Percentiles rank a stretch among this genome's conserved stretches.
phyloP scores from a whole-genome alignment of 1,284 basidiomycete genomes.

The Ganoderma sinense region DNA sequence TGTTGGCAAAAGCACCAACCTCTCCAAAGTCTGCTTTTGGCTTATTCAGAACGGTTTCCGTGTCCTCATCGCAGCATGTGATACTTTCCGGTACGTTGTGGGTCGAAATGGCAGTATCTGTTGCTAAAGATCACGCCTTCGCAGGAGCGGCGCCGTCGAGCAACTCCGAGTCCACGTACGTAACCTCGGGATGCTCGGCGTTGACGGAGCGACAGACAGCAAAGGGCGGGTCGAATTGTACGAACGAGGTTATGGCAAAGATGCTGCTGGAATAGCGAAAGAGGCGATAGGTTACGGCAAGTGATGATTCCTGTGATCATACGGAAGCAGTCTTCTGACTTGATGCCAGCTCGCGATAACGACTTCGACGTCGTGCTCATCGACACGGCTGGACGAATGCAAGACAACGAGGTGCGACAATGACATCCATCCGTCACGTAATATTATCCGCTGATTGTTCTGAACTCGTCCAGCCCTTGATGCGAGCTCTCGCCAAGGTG shows the following conservation, averaged over 20 bases:
- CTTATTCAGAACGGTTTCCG: slow-evolving; percentile 93
- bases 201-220: slow-evolving; percentile 70
- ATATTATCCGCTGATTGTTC: slow-evolving; percentile 12
- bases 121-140: not conserved
- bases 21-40: slow-evolving; percentile 99
- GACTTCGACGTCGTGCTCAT: slow-evolving; percentile 95
- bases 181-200: slow-evolving; percentile 90
- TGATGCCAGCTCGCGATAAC: slow-evolving; percentile 74
- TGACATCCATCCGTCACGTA: slow-evolving; percentile 3
- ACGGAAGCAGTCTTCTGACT: slow-evolving; percentile 2
- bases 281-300: slow-evolving; percentile 92
- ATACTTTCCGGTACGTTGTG: slow-evolving; percentile 85
- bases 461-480: slow-evolving; percentile 70
- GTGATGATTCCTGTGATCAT: slow-evolving; percentile 30
- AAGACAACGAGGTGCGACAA: slow-evolving; percentile 88
- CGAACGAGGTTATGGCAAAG: slow-evolving; percentile 98
- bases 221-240: slow-evolving; percentile 90
- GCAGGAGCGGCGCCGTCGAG: slow-evolving; percentile 94
- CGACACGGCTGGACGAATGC: slow-evolving; percentile 98
- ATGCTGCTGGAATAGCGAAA: slow-evolving; percentile 96
- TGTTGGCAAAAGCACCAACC: slow-evolving; percentile 98
- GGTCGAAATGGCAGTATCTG: not conserved
- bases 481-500: slow-evolving; percentile 97
- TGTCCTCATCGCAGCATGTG: slow-evolving; percentile 97
- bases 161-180: slow-evolving; percentile 97